Base-by-base conservation (phyloP, 2,329 filamentous ascomycete species). In the Fusarium acutatum region DNA sequence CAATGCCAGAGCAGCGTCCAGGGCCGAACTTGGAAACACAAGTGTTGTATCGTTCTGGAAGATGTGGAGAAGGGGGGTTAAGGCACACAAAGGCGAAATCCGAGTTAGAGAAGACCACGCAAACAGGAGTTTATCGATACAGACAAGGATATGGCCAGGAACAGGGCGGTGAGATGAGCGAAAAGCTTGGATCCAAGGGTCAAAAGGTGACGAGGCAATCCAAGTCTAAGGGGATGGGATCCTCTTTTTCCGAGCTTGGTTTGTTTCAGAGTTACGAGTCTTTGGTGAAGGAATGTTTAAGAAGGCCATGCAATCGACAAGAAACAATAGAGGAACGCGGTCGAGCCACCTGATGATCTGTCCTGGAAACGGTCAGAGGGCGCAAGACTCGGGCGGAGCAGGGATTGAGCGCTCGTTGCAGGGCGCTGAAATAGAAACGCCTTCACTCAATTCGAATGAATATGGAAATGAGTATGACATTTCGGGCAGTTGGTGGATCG, bases 41-140 rank as follows among this genome's bases (percentile, higher is more conserved):
- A 67, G 63, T 67, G 63, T 20, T 70, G 76, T 77, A 77, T 77
- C 72, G 74, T 80, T 80, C 79, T 80, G 70, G 79, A 80, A 80
- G 78, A 71, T 79, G 78, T 80, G 79, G 79, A 77, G 77, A 74
- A 75, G 72, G 75, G 72, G 67, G 67, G 69, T 41, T 34, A 14
- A 32, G 47, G 73, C 75, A 76, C 72, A 63, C 65, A 69, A 69
- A 74, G 75, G 69, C 69, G 73, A 74, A 76, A 77, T 74, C 71
- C 75, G 75, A 75, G 56, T 69, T 54, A 58, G 60, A 62, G 65
- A 68, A 62, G 66, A 61, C 57, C 54, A 54, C 37, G 61, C 58
- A 62, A 37, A 28, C 61, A 58, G 60, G 47, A 72, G 56, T 61
- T 47, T 50, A 50, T 73, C 47, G 43, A 67, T 52, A 67, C 64